A percentile compares a stretch with the other conserved stretches of the same genome.
phyloP scores from a whole-genome alignment of 768 basidiomycete genomes.

The Harrya chromipes region DNA sequence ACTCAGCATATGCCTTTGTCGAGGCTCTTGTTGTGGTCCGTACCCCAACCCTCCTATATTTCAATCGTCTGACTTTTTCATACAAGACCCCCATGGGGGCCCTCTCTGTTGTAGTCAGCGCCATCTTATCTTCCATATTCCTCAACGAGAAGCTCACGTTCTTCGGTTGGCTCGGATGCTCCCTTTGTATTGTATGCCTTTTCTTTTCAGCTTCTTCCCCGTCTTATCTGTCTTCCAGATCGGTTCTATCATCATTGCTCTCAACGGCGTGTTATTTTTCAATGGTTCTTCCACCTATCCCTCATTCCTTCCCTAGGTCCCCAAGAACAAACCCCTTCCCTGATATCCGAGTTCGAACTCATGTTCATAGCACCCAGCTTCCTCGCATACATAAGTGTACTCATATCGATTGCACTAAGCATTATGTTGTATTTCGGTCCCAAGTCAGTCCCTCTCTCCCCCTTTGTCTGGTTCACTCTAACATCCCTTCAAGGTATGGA shows the following conservation, averaged over 20 bases:
- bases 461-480: conserved; percentile 2
- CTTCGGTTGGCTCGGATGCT: conserved; percentile 97
- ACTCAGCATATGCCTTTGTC: conserved; percentile 78
- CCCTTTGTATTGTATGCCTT: conserved; percentile 76
- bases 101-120: conserved; percentile 93
- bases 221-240: conserved; percentile 41
- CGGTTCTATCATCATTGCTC: conserved; percentile 84
- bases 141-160: conserved; percentile 91
- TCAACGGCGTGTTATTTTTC: conserved; percentile 59
- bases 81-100: conserved; percentile 89
- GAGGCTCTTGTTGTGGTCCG: conserved; percentile 89
- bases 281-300: neutral
- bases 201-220: neutral
- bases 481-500: conserved; percentile 58
- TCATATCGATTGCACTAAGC: conserved; percentile 61
- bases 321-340: conserved; percentile 61
- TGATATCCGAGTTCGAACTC: conserved; percentile 68
- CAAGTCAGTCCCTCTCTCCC: conserved; percentile 41
- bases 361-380: conserved; percentile 86
- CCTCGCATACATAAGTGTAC: conserved; percentile 61
- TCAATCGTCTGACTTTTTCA: conserved; percentile 2
- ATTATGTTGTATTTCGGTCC: conserved; percentile 85
- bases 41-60: conserved; percentile 11
- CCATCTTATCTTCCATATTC: conserved; percentile 89
- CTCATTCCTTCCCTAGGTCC: conserved; percentile 46